phyloP scores from a whole-genome alignment of 139 green algal genomes.

The Volvox africanus region DNA sequence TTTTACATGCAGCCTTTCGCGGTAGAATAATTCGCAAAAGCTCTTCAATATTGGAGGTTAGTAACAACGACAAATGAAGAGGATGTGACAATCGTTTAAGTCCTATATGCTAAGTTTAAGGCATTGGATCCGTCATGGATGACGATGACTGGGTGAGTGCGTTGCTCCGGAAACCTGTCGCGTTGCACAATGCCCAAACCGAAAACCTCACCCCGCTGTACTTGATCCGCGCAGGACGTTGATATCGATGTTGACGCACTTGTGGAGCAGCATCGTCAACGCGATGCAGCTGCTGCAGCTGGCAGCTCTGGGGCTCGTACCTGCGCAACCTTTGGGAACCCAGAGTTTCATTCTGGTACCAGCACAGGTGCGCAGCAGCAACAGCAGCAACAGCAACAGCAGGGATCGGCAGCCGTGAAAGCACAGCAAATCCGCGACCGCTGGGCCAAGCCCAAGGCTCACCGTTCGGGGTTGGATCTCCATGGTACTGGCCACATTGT shows the following conservation, averaged over 20 bases:
- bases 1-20: too few species aligned
- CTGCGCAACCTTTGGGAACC: not conserved
- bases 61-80: not conserved
- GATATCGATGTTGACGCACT: constrained; percentile 29
- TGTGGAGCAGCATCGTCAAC: constrained; percentile 26
- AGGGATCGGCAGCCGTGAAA: not conserved
- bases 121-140: constrained; percentile 21
- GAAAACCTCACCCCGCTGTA: not conserved
- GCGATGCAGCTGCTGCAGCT: not conserved
- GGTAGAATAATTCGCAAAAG: too few species aligned
- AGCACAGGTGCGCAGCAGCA: not conserved
- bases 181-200: not conserved
- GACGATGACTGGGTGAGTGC: constrained; percentile 50
- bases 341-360: not conserved
- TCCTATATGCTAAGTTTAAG: too few species aligned
- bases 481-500: not conserved
- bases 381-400: constrained; percentile 8
- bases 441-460: constrained; percentile 15
- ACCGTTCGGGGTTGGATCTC: not conserved
- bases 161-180: too few species aligned
- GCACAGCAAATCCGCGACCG: constrained; percentile 7
- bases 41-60: too few species aligned
- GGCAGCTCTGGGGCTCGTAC: not conserved
- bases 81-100: not conserved
- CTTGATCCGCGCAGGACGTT: not conserved